Base-by-base conservation (phyloP, 1,284 basidiomycete species). In the Malassezia arunalokei region DNA sequence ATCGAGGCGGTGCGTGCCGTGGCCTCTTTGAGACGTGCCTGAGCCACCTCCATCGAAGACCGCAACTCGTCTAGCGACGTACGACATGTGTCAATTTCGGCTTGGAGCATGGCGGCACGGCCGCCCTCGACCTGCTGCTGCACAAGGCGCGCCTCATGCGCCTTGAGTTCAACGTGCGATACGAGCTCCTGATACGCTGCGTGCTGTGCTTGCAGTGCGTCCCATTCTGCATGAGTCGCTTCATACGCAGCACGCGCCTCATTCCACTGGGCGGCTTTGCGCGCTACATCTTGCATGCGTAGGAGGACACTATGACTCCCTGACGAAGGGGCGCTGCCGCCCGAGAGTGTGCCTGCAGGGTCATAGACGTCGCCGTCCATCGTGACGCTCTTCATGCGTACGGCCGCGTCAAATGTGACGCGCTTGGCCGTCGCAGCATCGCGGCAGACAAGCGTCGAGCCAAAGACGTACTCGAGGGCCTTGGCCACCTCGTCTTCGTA, bases 311-410 rank as follows among this genome's bases (percentile, higher is more conserved):
- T 86, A 39, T 49, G 58, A 31, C 80, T 83, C 24, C 82, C 79
- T 43, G 76, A 83, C 0, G 89, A 86, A 2, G 20, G 20, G 1
- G 87, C 83, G 5, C 89, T 83, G 9, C 94, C 94, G 29, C 94
- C 94, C 20, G 85, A 88, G 8, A 98, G 80, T 0, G 87, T 92
- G 3, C 94, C 94, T 3, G 85, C 86, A 0, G 94, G 92, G 64
- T 98, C 92, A 74, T 98, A 98, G 6, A 95, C 83, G 67, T 98
- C 94, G 14, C 94, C 94, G 27, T 90, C 84, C 15, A 92, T 78
- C 1, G 94, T 98, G 47, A 98, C 90, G 9, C 86, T 90, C 54
- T 84, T 84, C 57, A 85, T 81, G 12, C 79, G 76, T 29, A 82
- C 80, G 14, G 85, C 79, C 27, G 83, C 79, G 73, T 81, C 76